phyloP scores from a whole-genome alignment of 306 rosid genomes.

The Parietaria judaica region DNA sequence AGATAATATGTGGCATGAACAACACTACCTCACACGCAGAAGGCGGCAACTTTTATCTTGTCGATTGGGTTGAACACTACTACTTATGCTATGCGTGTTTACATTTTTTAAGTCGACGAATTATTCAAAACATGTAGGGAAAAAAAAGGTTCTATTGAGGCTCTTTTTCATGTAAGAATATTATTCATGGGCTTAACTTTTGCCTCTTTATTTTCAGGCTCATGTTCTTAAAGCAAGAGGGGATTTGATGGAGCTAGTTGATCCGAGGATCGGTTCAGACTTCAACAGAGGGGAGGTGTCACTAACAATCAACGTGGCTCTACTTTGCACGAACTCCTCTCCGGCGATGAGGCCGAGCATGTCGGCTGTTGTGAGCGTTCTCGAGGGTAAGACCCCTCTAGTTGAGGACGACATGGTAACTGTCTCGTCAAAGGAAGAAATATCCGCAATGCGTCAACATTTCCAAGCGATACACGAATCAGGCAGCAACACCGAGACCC shows the following conservation, averaged over 20 bases:
- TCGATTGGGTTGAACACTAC: constrained; percentile 42
- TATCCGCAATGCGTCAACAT: too few relatives aligned
- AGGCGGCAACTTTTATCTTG: constrained; percentile 13
- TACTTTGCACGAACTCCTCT: constrained; percentile 26
- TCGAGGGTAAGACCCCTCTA: constrained; percentile 25
- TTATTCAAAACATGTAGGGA: too few relatives aligned
- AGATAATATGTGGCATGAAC: constrained; percentile 20
- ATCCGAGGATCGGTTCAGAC: constrained; percentile 29
- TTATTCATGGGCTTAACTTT: not conserved
- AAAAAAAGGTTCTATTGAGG: too few relatives aligned
- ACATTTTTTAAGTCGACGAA: too few relatives aligned
- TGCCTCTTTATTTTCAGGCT: constrained; percentile 22
- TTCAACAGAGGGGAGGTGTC: constrained; percentile 21
- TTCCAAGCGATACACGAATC: too few relatives aligned
- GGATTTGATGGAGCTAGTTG: constrained; percentile 28
- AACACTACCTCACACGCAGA: constrained; percentile 11
- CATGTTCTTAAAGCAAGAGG: constrained; percentile 16
- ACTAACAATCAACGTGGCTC: constrained; percentile 27
- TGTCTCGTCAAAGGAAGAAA: too few relatives aligned
- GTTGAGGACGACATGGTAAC: too few relatives aligned
- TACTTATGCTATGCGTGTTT: too few relatives aligned
- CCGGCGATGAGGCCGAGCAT: constrained; percentile 31
- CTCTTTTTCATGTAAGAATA: too few relatives aligned
- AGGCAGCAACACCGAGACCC: too few relatives aligned
- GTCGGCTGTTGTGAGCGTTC: constrained; percentile 41